Evolutionary conservation across 805 yeast genomes (phyloP).

Genomic region (Saccharomycopsis synnaedendra): DNA sequence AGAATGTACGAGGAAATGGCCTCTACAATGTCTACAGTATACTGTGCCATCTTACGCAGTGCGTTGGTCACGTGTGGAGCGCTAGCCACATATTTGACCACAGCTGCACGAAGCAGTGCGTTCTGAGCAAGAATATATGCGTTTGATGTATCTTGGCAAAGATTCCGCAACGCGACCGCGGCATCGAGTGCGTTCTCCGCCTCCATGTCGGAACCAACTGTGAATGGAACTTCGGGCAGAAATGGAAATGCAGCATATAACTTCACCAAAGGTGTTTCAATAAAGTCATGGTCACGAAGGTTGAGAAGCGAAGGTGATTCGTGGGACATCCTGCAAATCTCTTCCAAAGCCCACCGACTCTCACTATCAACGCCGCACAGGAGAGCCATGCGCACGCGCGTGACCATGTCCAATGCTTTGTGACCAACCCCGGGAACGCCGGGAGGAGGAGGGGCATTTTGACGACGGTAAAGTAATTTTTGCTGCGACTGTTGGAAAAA

Average conservation of each 20-base stretch:
- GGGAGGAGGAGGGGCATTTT: constrained; percentile 9
- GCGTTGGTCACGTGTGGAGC: constrained; percentile 19
- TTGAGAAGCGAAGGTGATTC: constrained; percentile 6
- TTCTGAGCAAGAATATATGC: constrained; percentile 65
- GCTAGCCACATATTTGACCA: constrained; percentile 19
- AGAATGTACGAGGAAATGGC: constrained; percentile 73
- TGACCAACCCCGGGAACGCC: constrained; percentile 15
- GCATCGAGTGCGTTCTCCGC: constrained; percentile 13
- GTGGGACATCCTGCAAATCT: constrained; percentile 7
- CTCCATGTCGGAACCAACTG: not conserved
- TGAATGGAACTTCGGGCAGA: constrained; percentile 1
- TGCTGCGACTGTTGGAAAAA: constrained; percentile 8
- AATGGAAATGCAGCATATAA: not conserved
- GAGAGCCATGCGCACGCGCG: constrained; percentile 8
- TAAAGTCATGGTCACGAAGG: constrained; percentile 4
- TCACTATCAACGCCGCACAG: constrained; percentile 6
- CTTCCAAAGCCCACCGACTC: constrained; percentile 15
- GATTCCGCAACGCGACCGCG: constrained; percentile 57
- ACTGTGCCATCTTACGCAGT: constrained; percentile 45
- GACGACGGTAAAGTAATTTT: not conserved
- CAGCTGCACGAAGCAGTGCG: constrained; percentile 27
- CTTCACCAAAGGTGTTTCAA: constrained; percentile 6
- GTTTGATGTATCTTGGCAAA: constrained; percentile 72
- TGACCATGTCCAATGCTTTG: constrained; percentile 3
- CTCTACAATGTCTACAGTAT: constrained; percentile 72